phyloP scores from a whole-genome alignment of 345 rosid genomes.

The Melaleuca quinquenervia region DNA sequence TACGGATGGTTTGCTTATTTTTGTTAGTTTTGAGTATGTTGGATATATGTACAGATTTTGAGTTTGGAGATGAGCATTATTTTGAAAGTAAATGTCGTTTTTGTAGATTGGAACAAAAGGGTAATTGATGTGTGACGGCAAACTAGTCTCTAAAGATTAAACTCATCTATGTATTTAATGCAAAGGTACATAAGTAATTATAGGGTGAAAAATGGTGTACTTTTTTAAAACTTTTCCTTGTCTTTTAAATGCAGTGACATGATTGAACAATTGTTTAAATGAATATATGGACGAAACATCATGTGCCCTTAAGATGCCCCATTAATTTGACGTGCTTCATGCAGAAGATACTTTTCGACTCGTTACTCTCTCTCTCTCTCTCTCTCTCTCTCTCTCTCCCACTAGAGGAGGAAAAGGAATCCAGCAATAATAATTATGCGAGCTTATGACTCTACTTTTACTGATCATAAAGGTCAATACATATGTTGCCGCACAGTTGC shows the following conservation, averaged over 20 bases:
- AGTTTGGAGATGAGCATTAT: background rate
- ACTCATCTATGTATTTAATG: background rate
- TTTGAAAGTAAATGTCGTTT: background rate
- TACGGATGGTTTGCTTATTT: background rate
- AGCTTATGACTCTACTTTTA: background rate
- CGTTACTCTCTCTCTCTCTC: background rate
- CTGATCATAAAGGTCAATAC: background rate
- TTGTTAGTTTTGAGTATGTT: background rate
- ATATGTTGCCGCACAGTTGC: constrained; percentile 1
- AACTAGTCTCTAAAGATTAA: background rate
- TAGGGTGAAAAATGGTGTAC: background rate
- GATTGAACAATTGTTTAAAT: background rate
- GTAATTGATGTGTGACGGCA: background rate
- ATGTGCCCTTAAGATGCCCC: background rate
- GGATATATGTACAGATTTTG: background rate
- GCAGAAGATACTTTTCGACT: background rate
- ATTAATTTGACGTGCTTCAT: background rate
- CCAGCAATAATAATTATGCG: background rate
- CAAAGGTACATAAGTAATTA: background rate
- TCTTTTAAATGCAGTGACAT: background rate
- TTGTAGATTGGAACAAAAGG: background rate
- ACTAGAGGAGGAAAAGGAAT: background rate
- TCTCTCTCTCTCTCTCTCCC: too few relatives aligned
- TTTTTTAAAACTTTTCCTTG: background rate
- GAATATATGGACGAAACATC: background rate